Percentiles rank a stretch among this genome's conserved stretches.
These are phyloP conservation scores for Globisporangium irregulare DNA, from an alignment of 352 stramenopile species.

Conservation along the genomic window DNA sequence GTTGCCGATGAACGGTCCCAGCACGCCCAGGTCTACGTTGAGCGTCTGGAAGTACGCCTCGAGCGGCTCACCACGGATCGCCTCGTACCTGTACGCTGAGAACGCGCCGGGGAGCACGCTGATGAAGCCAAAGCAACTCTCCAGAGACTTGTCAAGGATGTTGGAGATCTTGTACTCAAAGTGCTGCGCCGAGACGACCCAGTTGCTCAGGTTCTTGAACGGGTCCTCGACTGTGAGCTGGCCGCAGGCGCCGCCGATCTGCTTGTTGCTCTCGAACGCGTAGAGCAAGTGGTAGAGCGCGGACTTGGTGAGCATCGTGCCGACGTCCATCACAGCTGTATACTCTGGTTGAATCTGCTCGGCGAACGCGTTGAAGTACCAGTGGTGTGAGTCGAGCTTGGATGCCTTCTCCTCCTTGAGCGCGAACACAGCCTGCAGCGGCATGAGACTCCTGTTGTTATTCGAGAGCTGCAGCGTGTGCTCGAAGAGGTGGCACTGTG, in stretches of 20 bases:
- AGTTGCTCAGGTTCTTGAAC: slow-evolving; percentile 83
- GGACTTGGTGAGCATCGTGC: slow-evolving; percentile 79
- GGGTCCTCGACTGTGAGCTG: slow-evolving; percentile 83
- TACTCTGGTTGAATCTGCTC: slow-evolving; percentile 84
- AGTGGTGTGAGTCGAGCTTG: slow-evolving; percentile 85
- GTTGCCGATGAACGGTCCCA: slow-evolving; percentile 83
- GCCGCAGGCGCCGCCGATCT: slow-evolving; percentile 80
- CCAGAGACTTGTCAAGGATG: slow-evolving; percentile 83
- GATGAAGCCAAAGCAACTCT: slow-evolving; percentile 88
- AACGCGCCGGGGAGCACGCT: slow-evolving; percentile 84
- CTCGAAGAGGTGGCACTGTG: slow-evolving; percentile 84
- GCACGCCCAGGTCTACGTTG: slow-evolving; percentile 71
- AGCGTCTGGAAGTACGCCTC: slow-evolving; percentile 87
- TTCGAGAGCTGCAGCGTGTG: slow-evolving; percentile 75
- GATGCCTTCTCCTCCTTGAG: slow-evolving; percentile 81
- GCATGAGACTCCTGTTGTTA: slow-evolving; percentile 66
- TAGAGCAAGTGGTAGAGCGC: slow-evolving; percentile 77
- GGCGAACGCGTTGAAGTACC: slow-evolving; percentile 82
- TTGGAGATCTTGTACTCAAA: slow-evolving; percentile 92
- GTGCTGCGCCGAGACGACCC: slow-evolving; percentile 83
- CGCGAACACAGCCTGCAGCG: slow-evolving; percentile 76
- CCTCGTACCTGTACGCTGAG: slow-evolving; percentile 81
- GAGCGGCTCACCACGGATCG: slow-evolving; percentile 71
- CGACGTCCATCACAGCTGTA: slow-evolving; percentile 82
- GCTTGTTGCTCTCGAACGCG: slow-evolving; percentile 72